Base-by-base conservation (phyloP, 805 yeast genomes). In the Grigorovia transvaalensis region DNA sequence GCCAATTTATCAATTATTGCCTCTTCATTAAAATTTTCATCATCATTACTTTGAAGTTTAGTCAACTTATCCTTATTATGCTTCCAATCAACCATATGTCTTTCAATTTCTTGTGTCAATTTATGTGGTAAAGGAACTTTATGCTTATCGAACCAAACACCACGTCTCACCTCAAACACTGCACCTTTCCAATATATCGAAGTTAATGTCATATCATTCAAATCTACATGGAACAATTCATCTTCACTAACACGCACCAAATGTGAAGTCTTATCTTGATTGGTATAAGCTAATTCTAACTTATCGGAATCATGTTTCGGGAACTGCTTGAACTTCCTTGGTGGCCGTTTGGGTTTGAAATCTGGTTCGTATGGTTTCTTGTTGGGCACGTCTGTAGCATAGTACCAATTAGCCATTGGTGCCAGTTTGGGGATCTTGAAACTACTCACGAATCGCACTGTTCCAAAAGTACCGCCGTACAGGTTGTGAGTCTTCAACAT, bases 111-210 rank as follows among this genome's bases (percentile, higher is more conserved):
- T 0, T 71, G 68, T 0, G 93, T 72, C 5, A 82, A 53, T 1
- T 69, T 66, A 1, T 71, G 70, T 9, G 73, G 60, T 29, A 88
- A 67, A 0, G 95, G 95, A 5, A 61, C 60, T 0, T 80, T 79
- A 49, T 78, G 78, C 9, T 76, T 63, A 41, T 73, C 69, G 63
- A 88, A 88, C 98, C 98, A 91, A 1, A 81, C 65, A 1, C 96
- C 96, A 51, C 97, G 71, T 46, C 96, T 73, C 1, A 91, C 84
- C 54, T 86, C 89, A 62, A 82, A 91, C 0, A 72, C 69, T 0
- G 96, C 93, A 1, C 97, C 97, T 8, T 80, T 81, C 97, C 97
- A 91, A 64, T 82, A 91, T 0, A 82, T 76, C 0, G 98, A 95
- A 2, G 68, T 57, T 59, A 90, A 65, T 48, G 74, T 74, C 66